Evolutionary conservation across 1,284 basidiomycete species (phyloP).

Genomic region (Apiotrichum gamsii): DNA sequence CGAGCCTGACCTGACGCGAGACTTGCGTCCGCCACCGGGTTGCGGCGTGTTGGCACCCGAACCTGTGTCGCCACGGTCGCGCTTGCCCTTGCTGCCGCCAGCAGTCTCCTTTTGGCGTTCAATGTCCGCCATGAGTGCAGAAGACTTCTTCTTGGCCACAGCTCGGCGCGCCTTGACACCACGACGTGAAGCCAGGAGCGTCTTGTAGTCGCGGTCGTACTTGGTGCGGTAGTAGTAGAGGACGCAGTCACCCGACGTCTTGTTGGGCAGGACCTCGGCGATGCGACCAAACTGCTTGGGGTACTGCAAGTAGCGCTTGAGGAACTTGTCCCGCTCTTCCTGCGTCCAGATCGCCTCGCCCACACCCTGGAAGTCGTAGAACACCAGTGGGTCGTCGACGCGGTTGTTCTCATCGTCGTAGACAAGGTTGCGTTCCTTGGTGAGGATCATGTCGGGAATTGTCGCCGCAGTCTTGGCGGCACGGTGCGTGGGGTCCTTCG

Average conservation of each 20-base stretch:
- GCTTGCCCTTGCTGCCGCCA: background rate
- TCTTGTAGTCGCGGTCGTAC: slow-evolving; percentile 79
- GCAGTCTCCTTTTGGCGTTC: slow-evolving; percentile 27
- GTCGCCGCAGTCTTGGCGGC: slow-evolving; percentile 79
- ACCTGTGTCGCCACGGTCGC: slow-evolving; percentile 6
- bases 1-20: background rate
- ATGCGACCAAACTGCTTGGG: slow-evolving; percentile 87
- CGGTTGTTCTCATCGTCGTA: slow-evolving; percentile 81
- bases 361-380: slow-evolving; percentile 66
- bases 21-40: slow-evolving; percentile 6
- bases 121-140: slow-evolving; percentile 38
- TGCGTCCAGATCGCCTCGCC: slow-evolving; percentile 75
- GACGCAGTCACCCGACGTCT: slow-evolving; percentile 83
- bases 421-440: slow-evolving; percentile 55
- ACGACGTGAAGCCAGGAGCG: slow-evolving; percentile 49
- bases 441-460: slow-evolving; percentile 85
- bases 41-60: slow-evolving; percentile 9
- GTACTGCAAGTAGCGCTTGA: slow-evolving; percentile 71
- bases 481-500: slow-evolving; percentile 82
- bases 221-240: slow-evolving; percentile 94
- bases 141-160: slow-evolving; percentile 37
- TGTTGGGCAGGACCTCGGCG: slow-evolving; percentile 71
- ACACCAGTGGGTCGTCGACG: slow-evolving; percentile 69
- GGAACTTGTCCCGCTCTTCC: slow-evolving; percentile 72
- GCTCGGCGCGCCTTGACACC: slow-evolving; percentile 55